Conservation (phyloP, 176 grass and related monocot species). For the Poa annua region DNA sequence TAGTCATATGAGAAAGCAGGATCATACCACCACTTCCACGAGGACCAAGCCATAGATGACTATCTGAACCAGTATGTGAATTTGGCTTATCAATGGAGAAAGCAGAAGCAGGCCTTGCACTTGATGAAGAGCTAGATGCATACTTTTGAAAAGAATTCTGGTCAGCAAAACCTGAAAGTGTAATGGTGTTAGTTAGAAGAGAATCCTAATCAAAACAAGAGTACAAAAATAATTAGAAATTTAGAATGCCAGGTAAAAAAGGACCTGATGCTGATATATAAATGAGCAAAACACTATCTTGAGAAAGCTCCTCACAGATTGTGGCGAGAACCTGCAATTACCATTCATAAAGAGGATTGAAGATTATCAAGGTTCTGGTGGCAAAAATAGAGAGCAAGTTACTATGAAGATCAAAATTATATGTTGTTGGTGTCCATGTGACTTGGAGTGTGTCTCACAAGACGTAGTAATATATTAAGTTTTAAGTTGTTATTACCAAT, state of each 20-base stretch:
- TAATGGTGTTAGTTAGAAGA: conserved; percentile 39
- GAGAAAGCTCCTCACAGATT: conserved; percentile 80
- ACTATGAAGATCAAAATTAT: neutral
- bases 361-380: neutral
- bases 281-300: conserved; percentile 86
- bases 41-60: conserved; percentile 82
- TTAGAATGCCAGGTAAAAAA: conserved; percentile 40
- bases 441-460: conserved; percentile 20
- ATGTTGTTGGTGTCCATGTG: neutral
- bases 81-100: conserved; percentile 45
- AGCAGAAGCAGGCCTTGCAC: conserved; percentile 35
- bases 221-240: conserved; percentile 33
- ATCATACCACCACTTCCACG: conserved; percentile 74
- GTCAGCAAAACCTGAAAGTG: conserved; percentile 61
- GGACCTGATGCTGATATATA: conserved; percentile 97
- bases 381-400: neutral
- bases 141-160: conserved; percentile 65
- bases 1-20: neutral
- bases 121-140: conserved; percentile 51
- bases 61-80: conserved; percentile 54
- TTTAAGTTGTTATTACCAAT: neutral
- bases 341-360: conserved; percentile 9
- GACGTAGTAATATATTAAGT: neutral
- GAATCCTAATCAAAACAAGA: conserved; percentile 33
- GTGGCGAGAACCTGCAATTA: conserved; percentile 79